A percentile compares a stretch with the other conserved stretches of the same genome.
Conservation (phyloP, 805 yeast species). For the Candida koratica region DNA sequence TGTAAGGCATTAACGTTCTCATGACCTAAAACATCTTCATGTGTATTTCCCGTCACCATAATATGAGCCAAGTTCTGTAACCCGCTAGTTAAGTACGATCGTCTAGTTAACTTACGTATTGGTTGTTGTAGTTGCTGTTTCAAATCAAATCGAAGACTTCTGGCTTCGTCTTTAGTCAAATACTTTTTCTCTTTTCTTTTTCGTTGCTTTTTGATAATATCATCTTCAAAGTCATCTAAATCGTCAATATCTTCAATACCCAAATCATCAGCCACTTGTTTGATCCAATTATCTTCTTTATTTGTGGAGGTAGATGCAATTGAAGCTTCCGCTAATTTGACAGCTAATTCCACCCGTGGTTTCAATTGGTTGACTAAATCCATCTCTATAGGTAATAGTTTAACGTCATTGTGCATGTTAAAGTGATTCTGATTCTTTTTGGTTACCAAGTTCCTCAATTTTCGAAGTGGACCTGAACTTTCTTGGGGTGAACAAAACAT, state of each 20-base stretch:
- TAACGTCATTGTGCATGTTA: slow-evolving; percentile 48
- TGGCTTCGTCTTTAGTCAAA: slow-evolving; percentile 48
- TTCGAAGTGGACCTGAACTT: slow-evolving; percentile 80
- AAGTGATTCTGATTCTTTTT: slow-evolving; percentile 22
- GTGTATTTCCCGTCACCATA: slow-evolving; percentile 64
- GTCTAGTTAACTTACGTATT: slow-evolving; percentile 60
- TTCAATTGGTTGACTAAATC: slow-evolving; percentile 68
- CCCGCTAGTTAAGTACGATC: slow-evolving; percentile 79
- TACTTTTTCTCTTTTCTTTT: slow-evolving; percentile 39
- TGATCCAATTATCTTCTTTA: slow-evolving; percentile 77
- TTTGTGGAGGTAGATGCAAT: slow-evolving; percentile 54
- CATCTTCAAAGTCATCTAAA: slow-evolving; percentile 61
- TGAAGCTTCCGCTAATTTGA: slow-evolving; percentile 70
- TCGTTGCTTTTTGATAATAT: slow-evolving; percentile 59
- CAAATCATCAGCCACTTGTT: slow-evolving; percentile 88
- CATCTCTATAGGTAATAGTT: slow-evolving; percentile 70
- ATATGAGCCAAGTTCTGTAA: slow-evolving; percentile 72
- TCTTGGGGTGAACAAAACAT: slow-evolving; percentile 93
- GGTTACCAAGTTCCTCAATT: slow-evolving; percentile 58
- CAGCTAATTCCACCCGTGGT: slow-evolving; percentile 64
- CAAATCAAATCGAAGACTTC: slow-evolving; percentile 48
- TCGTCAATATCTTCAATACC: slow-evolving; percentile 73
- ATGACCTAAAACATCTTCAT: slow-evolving; percentile 66
- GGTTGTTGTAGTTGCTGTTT: slow-evolving; percentile 48
- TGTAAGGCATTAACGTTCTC: slow-evolving; percentile 64